Base-by-base conservation (phyloP, 2,329 filamentous ascomycete species). In the Exserohilum turcica region DNA sequence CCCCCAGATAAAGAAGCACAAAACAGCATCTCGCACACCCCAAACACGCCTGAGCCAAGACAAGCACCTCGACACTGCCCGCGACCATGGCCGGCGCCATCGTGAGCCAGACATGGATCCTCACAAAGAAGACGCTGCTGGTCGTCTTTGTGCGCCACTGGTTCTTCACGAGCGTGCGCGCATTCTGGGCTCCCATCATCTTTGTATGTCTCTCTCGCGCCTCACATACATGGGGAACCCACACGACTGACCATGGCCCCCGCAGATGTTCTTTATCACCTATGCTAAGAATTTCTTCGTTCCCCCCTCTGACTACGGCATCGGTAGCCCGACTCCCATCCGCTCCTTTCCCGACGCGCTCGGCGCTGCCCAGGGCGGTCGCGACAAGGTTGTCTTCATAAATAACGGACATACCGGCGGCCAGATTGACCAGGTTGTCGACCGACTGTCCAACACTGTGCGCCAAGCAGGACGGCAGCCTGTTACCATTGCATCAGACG, bases 241-340 rank as follows among this genome's bases (percentile, higher is more conserved):
- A 24, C 4, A 24, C 16, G 16, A 38, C 63, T 66, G 32, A 70
- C 50, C 29, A 31, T 35, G 35, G 31, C 24, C 13, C 10, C 12
- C 10, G 33, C 36, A 74, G 73, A 77, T 79, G 73, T 78, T 78
- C 67, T 76, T 76, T 62, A 82, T 82, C 40, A 78, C 78, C 47
- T 93, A 89, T 72, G 88, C 91, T 13, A 87, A 90, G 63, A 92
- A 92, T 71, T 84, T 96, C 58, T 93, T 96, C 66, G 84, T 92
- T 3, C 88, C 91, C 1, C 88, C 90, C 1, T 88, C 89, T 0
- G 77, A 82, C 3, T 96, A 83, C 66, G 92, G 92, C 38, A 86
- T 96, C 60, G 89, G 87, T 38, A 70, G 79, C 0, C 73, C 85
- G 0, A 78, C 76, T 6, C 80, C 86, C 0, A 76, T 96, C 56